Evolutionary conservation across 2,329 filamentous ascomycete genomes (phyloP).

Genomic region (Xylaria digitata): DNA sequence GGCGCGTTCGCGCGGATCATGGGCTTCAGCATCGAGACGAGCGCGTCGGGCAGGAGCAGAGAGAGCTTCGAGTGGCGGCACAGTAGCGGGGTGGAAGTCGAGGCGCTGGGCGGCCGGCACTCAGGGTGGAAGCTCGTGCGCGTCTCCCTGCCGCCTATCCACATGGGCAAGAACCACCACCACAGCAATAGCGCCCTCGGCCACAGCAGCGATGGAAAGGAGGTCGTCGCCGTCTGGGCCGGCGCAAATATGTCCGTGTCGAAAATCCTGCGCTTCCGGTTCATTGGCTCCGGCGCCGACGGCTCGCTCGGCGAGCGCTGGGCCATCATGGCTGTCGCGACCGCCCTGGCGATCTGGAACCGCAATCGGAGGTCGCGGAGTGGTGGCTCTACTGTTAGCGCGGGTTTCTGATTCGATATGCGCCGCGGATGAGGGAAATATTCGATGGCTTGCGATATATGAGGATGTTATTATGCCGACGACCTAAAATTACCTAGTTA

Average conservation of each 20-base stretch:
- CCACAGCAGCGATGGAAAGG: conserved; percentile 51
- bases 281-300: conserved; percentile 54
- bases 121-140: conserved; percentile 58
- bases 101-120: conserved; percentile 46
- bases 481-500: too few species aligned
- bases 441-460: too few species aligned
- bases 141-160: conserved; percentile 29
- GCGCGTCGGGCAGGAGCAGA: conserved; percentile 37
- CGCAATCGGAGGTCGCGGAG: conserved; percentile 5
- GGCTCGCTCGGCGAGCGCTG: conserved; percentile 57
- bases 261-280: conserved; percentile 55
- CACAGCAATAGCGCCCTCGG: neutral
- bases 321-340: conserved; percentile 57
- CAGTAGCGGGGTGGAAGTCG: conserved; percentile 52
- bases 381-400: neutral
- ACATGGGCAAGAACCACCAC: too few species aligned
- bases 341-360: conserved; percentile 52
- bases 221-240: conserved; percentile 57
- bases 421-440: neutral
- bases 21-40: conserved; percentile 52
- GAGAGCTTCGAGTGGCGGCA: conserved; percentile 60
- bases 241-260: conserved; percentile 46
- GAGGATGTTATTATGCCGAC: too few species aligned
- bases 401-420: conserved; percentile 9
- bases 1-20: conserved; percentile 34